Base-by-base conservation (phyloP, 257 asterid species). In the Forsythia suspensa region DNA sequence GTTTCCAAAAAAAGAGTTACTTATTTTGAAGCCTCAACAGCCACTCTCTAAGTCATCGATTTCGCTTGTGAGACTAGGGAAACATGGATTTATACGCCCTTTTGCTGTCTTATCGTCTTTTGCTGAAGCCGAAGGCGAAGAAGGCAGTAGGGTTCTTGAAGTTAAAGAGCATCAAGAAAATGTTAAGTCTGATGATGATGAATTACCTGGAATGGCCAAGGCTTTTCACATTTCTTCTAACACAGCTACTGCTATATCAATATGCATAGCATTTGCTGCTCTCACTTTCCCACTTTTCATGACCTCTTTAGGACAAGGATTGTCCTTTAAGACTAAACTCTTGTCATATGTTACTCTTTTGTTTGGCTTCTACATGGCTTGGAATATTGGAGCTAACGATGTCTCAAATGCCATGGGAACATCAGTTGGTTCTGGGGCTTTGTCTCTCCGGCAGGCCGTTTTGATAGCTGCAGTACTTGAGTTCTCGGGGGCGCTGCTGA, bases 361-460 rank as follows among this genome's bases (percentile, higher is more conserved):
- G 81, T 89, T 86, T 69, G 99, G 98, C 0, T 95, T 95, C 83
- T 95, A 95, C 88, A 95, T 95, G 99, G 99, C 99, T 5, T 95
- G 99, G 99, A 95, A 91, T 29, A 95, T 95, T 36, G 99, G 99
- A 48, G 99, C 99, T 2, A 95, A 95, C 66, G 99, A 93, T 76
- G 99, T 95, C 80, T 97, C 98, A 4, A 95, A 95, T 79, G 99
- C 99, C 2, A 95, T 93, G 99, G 99, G 99, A 72, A 93, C 99
- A 11, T 95, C 99, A 3, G 99, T 95, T 12, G 99, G 99, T 15
- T 95, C 99, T 0, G 98, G 98, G 46, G 98, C 98, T 10, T 69
- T 95, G 81, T 69, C 93, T 0, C 92, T 95, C 75, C 85, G 95
- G 77, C 92, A 91, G 85, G 98, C 98, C 5, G 98, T 92, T n/a